Evolutionary conservation across 2,329 filamentous ascomycete species (phyloP).

Genomic region (Hypomyces rosellus): DNA sequence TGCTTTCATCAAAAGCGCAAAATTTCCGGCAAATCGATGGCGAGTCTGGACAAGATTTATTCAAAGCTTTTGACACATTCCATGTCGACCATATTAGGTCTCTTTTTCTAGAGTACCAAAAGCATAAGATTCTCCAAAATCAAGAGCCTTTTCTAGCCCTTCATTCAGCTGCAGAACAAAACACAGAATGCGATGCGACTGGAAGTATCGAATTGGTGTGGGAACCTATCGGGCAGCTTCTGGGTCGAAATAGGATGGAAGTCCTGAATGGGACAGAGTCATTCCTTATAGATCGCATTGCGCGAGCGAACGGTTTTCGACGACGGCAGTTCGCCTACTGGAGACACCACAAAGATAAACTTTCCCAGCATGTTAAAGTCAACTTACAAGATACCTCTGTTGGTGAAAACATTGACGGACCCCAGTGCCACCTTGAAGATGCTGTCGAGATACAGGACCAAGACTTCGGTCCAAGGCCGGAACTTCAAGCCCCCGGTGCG

Average conservation of each 20-base stretch:
- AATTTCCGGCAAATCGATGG: constrained; percentile 3
- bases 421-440: no score
- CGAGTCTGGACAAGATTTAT: not conserved
- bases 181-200: no score
- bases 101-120: constrained; percentile 7
- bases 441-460: not conserved
- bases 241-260: not conserved
- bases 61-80: not conserved
- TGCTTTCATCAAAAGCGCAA: constrained; percentile 2
- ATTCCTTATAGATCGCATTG: constrained; percentile 2
- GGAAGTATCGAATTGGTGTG: not conserved
- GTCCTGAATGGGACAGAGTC: not conserved
- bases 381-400: not conserved
- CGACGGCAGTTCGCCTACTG: constrained; percentile 8
- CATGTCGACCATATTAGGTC: constrained; percentile 4
- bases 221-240: not conserved
- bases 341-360: constrained; percentile 5
- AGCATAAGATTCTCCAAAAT: constrained; percentile 4
- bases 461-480: not conserved
- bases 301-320: constrained; percentile 2
- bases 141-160: not conserved
- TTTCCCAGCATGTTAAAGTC: not conserved
- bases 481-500: not conserved
- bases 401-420: not conserved
- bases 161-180: no score